Evolutionary conservation across 1,284 basidiomycete genomes (phyloP).

Genomic region (Porphyrellus sp.): DNA sequence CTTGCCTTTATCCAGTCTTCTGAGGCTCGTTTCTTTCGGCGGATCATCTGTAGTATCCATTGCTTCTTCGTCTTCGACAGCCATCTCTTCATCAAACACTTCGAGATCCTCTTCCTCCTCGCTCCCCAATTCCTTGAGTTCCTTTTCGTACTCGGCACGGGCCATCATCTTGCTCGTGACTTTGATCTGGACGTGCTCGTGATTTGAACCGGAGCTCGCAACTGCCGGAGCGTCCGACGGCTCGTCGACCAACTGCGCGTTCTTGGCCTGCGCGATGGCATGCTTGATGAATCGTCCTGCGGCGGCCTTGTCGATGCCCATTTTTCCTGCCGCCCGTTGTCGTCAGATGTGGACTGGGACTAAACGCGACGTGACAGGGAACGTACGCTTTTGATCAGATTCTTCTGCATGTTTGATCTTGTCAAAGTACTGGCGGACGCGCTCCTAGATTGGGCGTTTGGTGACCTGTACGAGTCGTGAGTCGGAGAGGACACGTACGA

Average conservation of each 20-base stretch:
- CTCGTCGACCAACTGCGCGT: conserved; percentile 35
- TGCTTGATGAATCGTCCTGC: conserved; percentile 78
- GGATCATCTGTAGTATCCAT: conserved; percentile 11
- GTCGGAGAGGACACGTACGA: conserved; percentile 45
- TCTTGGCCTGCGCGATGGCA: conserved; percentile 66
- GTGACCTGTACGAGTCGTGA: not conserved
- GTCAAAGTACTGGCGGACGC: conserved; percentile 73
- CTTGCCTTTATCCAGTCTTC: conserved; percentile 44
- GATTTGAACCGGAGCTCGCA: conserved; percentile 15
- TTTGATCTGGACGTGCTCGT: conserved; percentile 46
- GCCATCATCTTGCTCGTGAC: conserved; percentile 68
- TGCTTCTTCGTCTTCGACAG: conserved; percentile 32
- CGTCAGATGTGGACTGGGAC: not conserved
- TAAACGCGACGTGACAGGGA: not conserved
- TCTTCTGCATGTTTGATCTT: conserved; percentile 76
- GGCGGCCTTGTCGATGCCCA: conserved; percentile 67
- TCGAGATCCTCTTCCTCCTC: conserved; percentile 46
- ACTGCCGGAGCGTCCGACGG: conserved; percentile 6
- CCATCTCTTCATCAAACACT: conserved; percentile 42
- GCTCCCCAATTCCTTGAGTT: conserved; percentile 45
- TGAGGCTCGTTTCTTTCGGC: conserved; percentile 2
- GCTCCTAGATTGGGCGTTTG: conserved; percentile 46
- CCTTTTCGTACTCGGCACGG: conserved; percentile 57
- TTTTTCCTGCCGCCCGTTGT: conserved; percentile 14
- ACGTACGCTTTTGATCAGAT: conserved; percentile 52